These are phyloP conservation scores for Fusarium avenaceum DNA, from an alignment of 2,329 filamentous ascomycete species.

Conservation along the genomic window DNA sequence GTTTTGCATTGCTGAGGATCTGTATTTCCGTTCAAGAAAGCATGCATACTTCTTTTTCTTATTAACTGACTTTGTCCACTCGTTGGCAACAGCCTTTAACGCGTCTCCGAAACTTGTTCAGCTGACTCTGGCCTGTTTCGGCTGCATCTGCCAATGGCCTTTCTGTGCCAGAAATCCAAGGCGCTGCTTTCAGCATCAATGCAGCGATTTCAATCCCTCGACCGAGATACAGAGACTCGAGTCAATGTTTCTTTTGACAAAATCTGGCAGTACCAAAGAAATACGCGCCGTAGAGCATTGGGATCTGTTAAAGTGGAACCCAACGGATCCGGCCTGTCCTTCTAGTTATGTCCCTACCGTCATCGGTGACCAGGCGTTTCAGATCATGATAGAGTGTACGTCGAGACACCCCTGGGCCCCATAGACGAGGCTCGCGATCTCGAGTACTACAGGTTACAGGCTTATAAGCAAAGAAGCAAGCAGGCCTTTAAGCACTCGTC, in stretches of 20 bases:
- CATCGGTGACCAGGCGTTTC: neutral
- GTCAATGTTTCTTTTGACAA: neutral
- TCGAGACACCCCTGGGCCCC: too few species aligned
- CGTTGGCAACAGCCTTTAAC: neutral
- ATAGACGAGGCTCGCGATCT: too few species aligned
- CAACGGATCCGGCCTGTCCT: neutral
- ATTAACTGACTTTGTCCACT: neutral
- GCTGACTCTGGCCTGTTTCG: neutral
- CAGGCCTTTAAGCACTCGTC: too few species aligned
- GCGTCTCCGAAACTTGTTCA: neutral
- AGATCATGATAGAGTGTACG: neutral
- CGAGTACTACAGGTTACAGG: too few species aligned
- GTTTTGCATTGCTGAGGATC: neutral
- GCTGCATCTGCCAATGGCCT: neutral
- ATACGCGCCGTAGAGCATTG: neutral
- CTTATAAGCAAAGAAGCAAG: too few species aligned
- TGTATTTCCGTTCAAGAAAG: neutral
- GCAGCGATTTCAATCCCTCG: neutral
- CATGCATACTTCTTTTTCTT: neutral
- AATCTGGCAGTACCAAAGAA: accelerated
- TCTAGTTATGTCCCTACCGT: neutral
- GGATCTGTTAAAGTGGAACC: neutral
- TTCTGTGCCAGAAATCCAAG: accelerated
- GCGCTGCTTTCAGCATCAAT: neutral
- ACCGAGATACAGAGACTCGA: neutral